Base-by-base conservation (phyloP, 1,139 yeast species). In the Geotrichum australiense region DNA sequence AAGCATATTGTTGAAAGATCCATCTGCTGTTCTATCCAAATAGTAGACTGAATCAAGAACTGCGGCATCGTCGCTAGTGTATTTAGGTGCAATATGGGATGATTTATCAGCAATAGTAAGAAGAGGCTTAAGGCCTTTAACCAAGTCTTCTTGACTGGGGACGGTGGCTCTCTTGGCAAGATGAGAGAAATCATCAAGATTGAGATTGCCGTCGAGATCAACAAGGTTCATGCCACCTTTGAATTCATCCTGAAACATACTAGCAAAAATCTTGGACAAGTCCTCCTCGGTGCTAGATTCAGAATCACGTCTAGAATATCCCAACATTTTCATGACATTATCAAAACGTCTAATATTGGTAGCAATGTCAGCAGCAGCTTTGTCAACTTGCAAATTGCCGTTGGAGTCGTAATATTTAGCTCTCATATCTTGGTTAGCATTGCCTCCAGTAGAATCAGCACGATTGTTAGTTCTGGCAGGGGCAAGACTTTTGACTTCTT, bases 331-430 rank as follows among this genome's bases (percentile, higher is more conserved):
- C 21, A 39, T 6, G 16, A 20, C 18, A 26, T 18, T 22, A 24
- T 39, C 43, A 19, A 21, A 19, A 12, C 24, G 12, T 16, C 36
- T 32, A 21, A 39, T 27, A 16, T 3, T 21, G 22, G 11, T 22
- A 21, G 43, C 43, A 8, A 25, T 31, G 12, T 34, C 26, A 10
- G 12, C 10, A 14, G 43, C 43, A 5, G 39, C 43, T 6, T 26
- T 23, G 24, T 39, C 35, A 15, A 16, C 15, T 19, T 39, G 23
- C 29, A 39, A 39, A 24, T 39, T 39, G 10, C 43, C 43, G 15
- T 34, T 28, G 16, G 24, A 3, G 31, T 39, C 43, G 15, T 20
- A 6, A 12, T 34, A 39, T 20, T n/a, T 18, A 25, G 10, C 12
- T 6, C 21, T 11, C 6, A 29, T 7, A 15, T 29, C 21, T 16